These are phyloP conservation scores for Fusarium nanum DNA, from an alignment of 2,329 filamentous ascomycete species.

Conservation along the genomic window DNA sequence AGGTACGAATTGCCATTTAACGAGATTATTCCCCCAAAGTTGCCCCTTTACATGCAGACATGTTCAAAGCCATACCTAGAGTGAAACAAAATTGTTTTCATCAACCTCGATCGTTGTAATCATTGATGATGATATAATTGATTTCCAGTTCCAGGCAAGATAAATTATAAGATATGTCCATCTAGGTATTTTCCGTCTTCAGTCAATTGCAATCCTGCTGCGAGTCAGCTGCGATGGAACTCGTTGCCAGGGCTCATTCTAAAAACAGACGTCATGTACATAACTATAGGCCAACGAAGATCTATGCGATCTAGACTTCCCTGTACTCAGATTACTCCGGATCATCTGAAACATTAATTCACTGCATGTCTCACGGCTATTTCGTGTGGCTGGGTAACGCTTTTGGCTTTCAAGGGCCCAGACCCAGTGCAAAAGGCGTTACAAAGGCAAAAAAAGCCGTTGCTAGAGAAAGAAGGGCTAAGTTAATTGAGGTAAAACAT, in stretches of 20 bases:
- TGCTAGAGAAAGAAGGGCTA: slow-evolving; percentile 2
- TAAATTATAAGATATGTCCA: neutral
- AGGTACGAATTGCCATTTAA: neutral
- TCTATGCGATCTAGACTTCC: neutral
- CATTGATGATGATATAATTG: neutral
- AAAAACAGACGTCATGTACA: neutral
- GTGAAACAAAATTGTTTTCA: neutral
- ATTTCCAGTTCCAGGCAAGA: neutral
- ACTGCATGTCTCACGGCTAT: neutral
- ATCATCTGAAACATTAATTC: neutral
- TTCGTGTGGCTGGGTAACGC: slow-evolving; percentile 14
- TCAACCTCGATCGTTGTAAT: neutral
- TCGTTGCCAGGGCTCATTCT: neutral
- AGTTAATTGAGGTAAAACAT: neutral
- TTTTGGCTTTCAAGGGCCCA: neutral
- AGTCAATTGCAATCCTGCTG: neutral
- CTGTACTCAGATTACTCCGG: neutral
- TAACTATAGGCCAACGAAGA: neutral
- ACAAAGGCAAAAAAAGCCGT: neutral
- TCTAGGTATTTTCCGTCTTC: neutral
- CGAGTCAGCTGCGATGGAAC: neutral
- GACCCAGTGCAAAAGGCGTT: neutral
- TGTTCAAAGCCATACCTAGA: neutral
- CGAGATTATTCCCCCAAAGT: neutral
- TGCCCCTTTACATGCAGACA: neutral